These are phyloP conservation scores for Ceratobasidium sp. DNA, from an alignment of 1,284 basidiomycete genomes.

Conservation along the genomic window DNA sequence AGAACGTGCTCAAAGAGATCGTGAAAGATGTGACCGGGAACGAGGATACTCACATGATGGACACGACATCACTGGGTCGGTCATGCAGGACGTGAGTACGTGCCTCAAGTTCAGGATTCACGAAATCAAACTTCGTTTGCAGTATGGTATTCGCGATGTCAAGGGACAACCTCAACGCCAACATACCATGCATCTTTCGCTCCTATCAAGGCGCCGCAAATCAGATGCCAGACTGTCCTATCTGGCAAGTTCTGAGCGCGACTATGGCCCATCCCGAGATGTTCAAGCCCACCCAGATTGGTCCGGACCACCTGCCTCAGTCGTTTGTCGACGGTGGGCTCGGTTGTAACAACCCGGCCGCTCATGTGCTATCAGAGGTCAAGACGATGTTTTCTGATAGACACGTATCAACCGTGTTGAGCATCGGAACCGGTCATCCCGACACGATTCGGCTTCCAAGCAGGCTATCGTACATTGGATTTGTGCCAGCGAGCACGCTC, in stretches of 20 bases:
- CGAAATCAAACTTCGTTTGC: neutral
- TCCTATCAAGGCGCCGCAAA: neutral
- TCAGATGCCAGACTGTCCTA: constrained; percentile 1
- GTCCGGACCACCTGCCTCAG: neutral
- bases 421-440: constrained; percentile 4
- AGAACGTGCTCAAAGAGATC: neutral
- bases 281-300: constrained; percentile 11
- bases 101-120: neutral
- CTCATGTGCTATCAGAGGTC: neutral
- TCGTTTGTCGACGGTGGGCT: neutral
- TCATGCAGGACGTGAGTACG: constrained; percentile 8
- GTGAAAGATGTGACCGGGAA: neutral
- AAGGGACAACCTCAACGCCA: constrained; percentile 13
- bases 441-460: neutral
- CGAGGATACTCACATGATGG: neutral
- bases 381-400: neutral
- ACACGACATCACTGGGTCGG: neutral
- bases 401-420: neutral
- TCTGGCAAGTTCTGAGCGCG: constrained; percentile 11
- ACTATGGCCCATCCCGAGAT: constrained; percentile 13
- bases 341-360: constrained; percentile 3
- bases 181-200: neutral
- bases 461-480: neutral
- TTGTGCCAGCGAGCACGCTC: neutral
- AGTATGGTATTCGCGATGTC: constrained; percentile 17